Conservation (phyloP, 805 yeast species). For the Lachancea meyersii region DNA sequence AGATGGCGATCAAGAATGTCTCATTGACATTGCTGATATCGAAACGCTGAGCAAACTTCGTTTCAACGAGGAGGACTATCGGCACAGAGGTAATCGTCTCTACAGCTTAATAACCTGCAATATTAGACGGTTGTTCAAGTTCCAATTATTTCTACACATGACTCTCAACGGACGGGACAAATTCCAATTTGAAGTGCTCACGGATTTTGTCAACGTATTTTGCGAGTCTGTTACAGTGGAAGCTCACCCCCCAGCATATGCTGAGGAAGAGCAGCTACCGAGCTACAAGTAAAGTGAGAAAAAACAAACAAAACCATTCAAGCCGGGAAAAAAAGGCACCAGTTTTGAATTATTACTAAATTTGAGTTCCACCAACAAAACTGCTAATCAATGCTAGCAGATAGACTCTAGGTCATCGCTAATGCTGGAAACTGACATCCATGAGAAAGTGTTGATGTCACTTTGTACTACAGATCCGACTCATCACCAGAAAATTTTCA, state of each 20-base stretch:
- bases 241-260: conserved; percentile 6
- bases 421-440: too few relatives aligned
- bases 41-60: conserved; percentile 8
- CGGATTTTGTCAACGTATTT: conserved; percentile 11
- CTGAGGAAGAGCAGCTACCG: conserved; percentile 7
- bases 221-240: conserved; percentile 5
- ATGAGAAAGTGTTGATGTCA: conserved; percentile 4
- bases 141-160: conserved; percentile 28
- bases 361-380: too few relatives aligned
- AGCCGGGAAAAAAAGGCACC: neutral
- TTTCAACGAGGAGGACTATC: conserved; percentile 31
- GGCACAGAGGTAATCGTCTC: conserved; percentile 30
- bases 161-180: conserved; percentile 14
- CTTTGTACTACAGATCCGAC: conserved; percentile 1
- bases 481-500: conserved; percentile 5
- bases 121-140: conserved; percentile 24
- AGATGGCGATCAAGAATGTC: conserved; percentile 2
- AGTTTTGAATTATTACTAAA: too few relatives aligned
- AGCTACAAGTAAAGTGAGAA: conserved; percentile 1
- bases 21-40: neutral
- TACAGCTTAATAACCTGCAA: conserved; percentile 30
- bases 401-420: too few relatives aligned
- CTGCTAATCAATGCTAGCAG: too few relatives aligned
- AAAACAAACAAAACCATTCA: neutral
- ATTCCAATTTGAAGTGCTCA: conserved; percentile 23